Base-by-base conservation (phyloP, 768 basidiomycete genomes). In the Lactifluus hygrophoroides region DNA sequence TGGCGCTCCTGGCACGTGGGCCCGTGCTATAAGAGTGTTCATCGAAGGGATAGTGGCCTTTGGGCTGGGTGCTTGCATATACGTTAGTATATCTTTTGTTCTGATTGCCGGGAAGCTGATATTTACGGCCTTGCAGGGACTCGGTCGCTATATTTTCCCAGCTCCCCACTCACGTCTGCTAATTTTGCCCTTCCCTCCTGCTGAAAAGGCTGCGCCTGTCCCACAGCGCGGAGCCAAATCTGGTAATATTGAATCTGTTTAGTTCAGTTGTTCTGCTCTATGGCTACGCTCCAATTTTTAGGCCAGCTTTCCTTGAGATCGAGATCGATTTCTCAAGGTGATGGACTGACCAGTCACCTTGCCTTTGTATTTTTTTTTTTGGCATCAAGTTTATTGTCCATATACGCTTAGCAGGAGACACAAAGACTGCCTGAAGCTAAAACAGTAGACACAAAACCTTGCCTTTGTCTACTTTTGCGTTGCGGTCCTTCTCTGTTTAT, bases 11-110 rank as follows among this genome's bases (percentile, higher is more conserved):
- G 59, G 59, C 1, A 56, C 10, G 1, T 56, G 54, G 59, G 59
- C 54, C 0, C 54, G 59, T 8, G 43, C 35, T 0, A 23, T 45
- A 17, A 45, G 59, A 32, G 59, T 60, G 5, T 51, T 60, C 13
- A 56, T 60, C 17, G 59, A 60, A 6, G 59, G 59, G 0, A 1
- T 60, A 25, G 54, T 60, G 2, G 53, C 59, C 19, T 60, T 60
- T 21, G 54, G 54, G 5, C 49, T 60, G 0, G 59, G 48, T 0
- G 53, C 17, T 27, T 30, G 44, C 21, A 60, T 60, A 3, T 56
- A 56, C 14, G 59, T 60, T 2, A 19, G 59, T 32, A n/a, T 6
- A 6, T 21, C 28, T 44, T 17, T 30, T 28, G 9, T 40, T 40
- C 19, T 11, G 13, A 16, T 2, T 32, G 10, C 5, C 37, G 7